These are phyloP conservation scores for Orbilia brochopaga DNA, from an alignment of 2,329 filamentous ascomycete genomes.

Conservation along the genomic window DNA sequence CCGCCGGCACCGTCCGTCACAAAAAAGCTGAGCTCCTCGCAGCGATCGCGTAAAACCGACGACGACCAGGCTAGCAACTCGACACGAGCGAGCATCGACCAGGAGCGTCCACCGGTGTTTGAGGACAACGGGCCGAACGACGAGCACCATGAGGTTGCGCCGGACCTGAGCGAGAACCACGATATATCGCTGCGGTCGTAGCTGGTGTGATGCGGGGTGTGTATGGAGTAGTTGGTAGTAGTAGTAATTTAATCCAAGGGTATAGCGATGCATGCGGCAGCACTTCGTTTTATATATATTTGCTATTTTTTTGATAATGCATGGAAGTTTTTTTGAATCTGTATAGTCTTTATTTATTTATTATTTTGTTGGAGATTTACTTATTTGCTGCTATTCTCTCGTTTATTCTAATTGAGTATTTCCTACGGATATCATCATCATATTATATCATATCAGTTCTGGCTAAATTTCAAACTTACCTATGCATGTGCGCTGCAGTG, in stretches of 20 bases:
- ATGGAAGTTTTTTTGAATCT: neutral
- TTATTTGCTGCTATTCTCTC: conserved; percentile 10
- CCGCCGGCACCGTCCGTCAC: conserved; percentile 22
- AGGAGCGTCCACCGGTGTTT: conserved; percentile 25
- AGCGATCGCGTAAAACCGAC: conserved; percentile 40
- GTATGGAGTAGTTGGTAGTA: too few species aligned
- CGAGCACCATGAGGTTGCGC: conserved; percentile 36
- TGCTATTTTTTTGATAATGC: neutral
- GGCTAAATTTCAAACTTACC: too few species aligned
- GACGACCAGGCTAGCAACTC: conserved; percentile 40
- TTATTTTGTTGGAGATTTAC: conserved; percentile 2
- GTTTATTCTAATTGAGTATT: too few species aligned
- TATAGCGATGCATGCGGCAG: neutral
- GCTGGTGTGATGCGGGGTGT: neutral
- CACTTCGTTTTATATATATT: conserved; percentile 7
- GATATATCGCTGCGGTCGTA: conserved; percentile 23
- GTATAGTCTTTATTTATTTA: neutral
- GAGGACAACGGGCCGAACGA: conserved; percentile 46
- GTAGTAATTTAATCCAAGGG: too few species aligned
- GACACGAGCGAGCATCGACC: conserved; percentile 29
- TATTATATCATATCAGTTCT: too few species aligned
- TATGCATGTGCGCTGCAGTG: too few species aligned
- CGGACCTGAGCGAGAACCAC: conserved; percentile 38
- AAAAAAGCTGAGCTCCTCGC: conserved; percentile 27
- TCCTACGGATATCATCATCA: too few species aligned